phyloP scores from a whole-genome alignment of 208 protist species.

The Acanthamoeba sp. region DNA sequence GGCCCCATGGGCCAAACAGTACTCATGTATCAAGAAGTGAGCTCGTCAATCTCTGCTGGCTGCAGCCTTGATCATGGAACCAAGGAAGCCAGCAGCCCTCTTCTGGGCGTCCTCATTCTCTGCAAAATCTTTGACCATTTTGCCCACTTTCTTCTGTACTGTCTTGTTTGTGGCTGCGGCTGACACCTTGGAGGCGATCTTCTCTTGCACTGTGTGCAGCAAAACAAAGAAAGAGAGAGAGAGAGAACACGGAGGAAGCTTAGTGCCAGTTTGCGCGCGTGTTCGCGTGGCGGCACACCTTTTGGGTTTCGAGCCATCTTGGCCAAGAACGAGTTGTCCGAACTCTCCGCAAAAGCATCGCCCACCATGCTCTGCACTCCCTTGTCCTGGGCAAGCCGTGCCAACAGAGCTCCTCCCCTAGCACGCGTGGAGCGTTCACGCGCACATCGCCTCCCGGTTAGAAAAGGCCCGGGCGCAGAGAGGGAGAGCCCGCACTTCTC shows the following conservation, averaged over 20 bases:
- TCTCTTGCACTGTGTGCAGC: neutral
- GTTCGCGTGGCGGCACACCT: no score
- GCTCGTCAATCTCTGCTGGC: neutral
- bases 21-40: no score
- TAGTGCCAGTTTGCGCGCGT: no score
- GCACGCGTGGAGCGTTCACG: no score
- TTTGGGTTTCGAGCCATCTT: conserved; percentile 11
- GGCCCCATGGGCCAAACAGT: no score
- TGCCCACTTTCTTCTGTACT: conserved; percentile 20
- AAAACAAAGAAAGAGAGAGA: neutral
- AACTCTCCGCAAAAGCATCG: conserved; percentile 5
- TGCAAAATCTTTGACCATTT: conserved; percentile 23
- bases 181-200: conserved; percentile 20
- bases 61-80: neutral
- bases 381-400: neutral
- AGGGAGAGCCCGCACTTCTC: neutral
- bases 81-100: neutral
- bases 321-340: conserved; percentile 27
- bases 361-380: conserved; percentile 36
- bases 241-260: no score
- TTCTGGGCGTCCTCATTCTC: conserved; percentile 14
- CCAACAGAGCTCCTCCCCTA: neutral
- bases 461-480: neutral
- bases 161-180: conserved; percentile 11
- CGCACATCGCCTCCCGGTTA: no score